phyloP scores from a whole-genome alignment of 2,329 filamentous ascomycete species.

The Biscogniauxia marginata region DNA sequence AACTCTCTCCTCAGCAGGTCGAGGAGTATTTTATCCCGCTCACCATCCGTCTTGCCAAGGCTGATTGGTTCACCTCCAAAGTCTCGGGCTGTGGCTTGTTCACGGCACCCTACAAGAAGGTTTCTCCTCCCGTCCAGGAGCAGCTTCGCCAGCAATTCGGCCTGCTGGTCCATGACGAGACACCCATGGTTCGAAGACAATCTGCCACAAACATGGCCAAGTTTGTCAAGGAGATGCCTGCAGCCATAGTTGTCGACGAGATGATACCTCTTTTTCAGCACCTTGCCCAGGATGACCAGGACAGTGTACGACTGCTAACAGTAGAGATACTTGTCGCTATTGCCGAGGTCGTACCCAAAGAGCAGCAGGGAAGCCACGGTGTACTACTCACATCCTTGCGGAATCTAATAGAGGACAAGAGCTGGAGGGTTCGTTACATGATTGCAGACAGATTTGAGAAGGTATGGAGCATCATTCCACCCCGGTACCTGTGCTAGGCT shows the following conservation, averaged over 20 bases:
- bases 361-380: conserved; percentile 95
- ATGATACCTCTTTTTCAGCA: conserved; percentile 99
- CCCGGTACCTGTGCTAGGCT: conserved; percentile 9
- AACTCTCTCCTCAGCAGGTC: conserved; percentile 87
- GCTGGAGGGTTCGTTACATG: conserved; percentile 99
- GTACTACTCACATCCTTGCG: conserved; percentile 87
- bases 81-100: conserved; percentile 96
- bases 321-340: conserved; percentile 96
- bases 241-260: conserved; percentile 89
- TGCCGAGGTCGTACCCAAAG: conserved; percentile 95
- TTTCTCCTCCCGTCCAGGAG: conserved; percentile 83
- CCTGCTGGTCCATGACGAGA: conserved; percentile 94
- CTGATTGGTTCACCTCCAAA: conserved; percentile 99
- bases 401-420: conserved; percentile 97
- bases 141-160: conserved; percentile 89
- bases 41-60: conserved; percentile 92
- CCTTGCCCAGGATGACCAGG: conserved; percentile 93
- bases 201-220: conserved; percentile 95
- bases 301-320: conserved; percentile 92
- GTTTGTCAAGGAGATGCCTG: conserved; percentile 96
- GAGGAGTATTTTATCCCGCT: conserved; percentile 98
- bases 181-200: conserved; percentile 97
- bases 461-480: conserved; percentile 46
- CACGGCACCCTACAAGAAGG: conserved; percentile 89
- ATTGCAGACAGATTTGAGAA: conserved; percentile 98